Conservation (phyloP, 2,329 filamentous ascomycete species). For the Myotisia sp. region DNA sequence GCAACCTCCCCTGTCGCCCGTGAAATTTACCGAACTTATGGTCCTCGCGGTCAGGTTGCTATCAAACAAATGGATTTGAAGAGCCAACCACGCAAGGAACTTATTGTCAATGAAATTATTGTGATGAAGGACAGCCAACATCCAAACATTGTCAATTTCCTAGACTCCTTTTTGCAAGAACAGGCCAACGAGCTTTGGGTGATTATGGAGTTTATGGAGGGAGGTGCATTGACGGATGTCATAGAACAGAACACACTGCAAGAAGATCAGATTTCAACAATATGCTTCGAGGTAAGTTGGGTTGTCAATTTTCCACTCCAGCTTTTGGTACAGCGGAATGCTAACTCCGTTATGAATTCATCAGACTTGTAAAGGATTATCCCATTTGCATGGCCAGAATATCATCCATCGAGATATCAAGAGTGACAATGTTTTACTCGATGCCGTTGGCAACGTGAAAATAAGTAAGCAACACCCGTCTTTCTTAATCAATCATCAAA, state of each 20-base stretch:
- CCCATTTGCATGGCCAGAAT: conserved; percentile 87
- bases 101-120: conserved; percentile 99
- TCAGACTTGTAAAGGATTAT: conserved; percentile 87
- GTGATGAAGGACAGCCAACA: conserved; percentile 99
- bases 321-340: conserved; percentile 1
- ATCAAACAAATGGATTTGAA: conserved; percentile 99
- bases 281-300: conserved; percentile 72
- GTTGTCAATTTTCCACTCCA: conserved; percentile 4
- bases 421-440: conserved; percentile 92
- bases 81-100: conserved; percentile 89
- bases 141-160: conserved; percentile 96
- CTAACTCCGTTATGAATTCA: conserved; percentile 15
- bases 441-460: conserved; percentile 90
- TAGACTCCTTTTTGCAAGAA: conserved; percentile 92
- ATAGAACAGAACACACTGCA: conserved; percentile 97
- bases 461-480: conserved; percentile 85
- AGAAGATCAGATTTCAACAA: conserved; percentile 94
- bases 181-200: conserved; percentile 96
- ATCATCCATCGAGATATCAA: conserved; percentile 99
- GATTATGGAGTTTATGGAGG: conserved; percentile 99
- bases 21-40: conserved; percentile 64
- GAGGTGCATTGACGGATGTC: conserved; percentile 89
- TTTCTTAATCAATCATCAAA: not conserved
- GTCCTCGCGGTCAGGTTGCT: conserved; percentile 73
- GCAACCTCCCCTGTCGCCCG: conserved; percentile 69